Conservation (phyloP, 1,139 yeast genomes). For the Geotrichum carabidarum region DNA sequence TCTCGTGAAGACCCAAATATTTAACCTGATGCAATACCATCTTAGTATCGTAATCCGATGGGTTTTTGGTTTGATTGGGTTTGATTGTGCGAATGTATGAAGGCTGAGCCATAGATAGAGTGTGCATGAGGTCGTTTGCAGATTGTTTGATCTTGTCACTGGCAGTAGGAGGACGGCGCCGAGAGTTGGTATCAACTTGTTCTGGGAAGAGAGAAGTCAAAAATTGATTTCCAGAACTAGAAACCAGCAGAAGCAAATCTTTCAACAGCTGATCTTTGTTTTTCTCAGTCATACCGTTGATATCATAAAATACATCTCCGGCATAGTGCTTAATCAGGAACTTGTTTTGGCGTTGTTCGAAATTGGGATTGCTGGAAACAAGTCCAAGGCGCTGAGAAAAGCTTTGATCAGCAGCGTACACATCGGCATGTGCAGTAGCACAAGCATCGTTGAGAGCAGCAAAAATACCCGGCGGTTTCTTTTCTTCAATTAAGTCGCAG, state of each 20-base stretch:
- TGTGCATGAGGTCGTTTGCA: conserved; percentile 86
- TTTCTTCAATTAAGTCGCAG: conserved; percentile 92
- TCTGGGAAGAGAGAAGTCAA: conserved; percentile 70
- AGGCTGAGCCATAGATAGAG: conserved; percentile 84
- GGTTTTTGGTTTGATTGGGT: conserved; percentile 91
- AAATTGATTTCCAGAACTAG: conserved; percentile 66
- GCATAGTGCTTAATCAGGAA: conserved; percentile 95
- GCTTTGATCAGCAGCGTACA: conserved; percentile 93
- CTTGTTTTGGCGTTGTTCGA: conserved; percentile 82
- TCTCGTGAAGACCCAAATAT: conserved; percentile 92
- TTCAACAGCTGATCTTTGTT: conserved; percentile 91
- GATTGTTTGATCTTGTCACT: conserved; percentile 89
- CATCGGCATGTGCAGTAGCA: conserved; percentile 98
- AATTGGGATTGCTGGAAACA: conserved; percentile 78
- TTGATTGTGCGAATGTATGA: conserved; percentile 96
- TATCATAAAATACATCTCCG: conserved; percentile 94
- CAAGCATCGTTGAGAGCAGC: conserved; percentile 95
- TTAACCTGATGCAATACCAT: conserved; percentile 95
- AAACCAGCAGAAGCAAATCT: conserved; percentile 74
- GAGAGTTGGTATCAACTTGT: conserved; percentile 60
- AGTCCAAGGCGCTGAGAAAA: conserved; percentile 87
- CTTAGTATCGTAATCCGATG: conserved; percentile 79
- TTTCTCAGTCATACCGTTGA: conserved; percentile 89
- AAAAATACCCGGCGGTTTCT: conserved; percentile 93
- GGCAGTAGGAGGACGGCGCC: conserved; percentile 85